These are phyloP conservation scores for Rhodotorula babjevae DNA, from an alignment of 768 basidiomycete species.

Conservation along the genomic window DNA sequence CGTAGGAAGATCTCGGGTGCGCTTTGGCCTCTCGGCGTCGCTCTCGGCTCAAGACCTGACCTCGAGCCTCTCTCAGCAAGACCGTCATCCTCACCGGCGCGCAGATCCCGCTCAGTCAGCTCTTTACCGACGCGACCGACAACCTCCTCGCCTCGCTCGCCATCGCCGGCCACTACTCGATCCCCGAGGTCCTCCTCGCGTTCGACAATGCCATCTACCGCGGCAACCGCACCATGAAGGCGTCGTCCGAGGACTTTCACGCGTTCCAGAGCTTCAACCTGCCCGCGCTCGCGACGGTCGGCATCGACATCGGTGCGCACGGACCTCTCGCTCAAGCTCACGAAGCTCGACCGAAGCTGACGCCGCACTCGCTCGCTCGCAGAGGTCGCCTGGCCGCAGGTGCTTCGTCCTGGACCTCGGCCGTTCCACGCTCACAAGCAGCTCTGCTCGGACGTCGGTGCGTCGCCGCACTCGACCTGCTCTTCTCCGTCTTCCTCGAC, in stretches of 20 bases:
- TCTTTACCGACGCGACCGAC: constrained; percentile 82
- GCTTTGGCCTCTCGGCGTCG: constrained; percentile 50
- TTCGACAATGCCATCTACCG: constrained; percentile 85
- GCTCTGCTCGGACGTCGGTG: constrained; percentile 79
- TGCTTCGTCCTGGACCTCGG: constrained; percentile 70
- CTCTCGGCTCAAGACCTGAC: constrained; percentile 51
- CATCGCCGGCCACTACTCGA: constrained; percentile 83
- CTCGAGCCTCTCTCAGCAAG: constrained; percentile 60
- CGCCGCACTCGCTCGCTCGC: not conserved
- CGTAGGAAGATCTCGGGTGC: constrained; percentile 75
- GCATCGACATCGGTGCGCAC: constrained; percentile 63
- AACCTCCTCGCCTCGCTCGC: constrained; percentile 79
- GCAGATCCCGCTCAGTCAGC: constrained; percentile 83
- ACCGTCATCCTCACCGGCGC: constrained; percentile 81
- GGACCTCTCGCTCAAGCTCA: not conserved
- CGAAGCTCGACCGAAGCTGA: not conserved
- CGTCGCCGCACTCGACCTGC: constrained; percentile 36
- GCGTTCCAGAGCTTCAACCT: constrained; percentile 28
- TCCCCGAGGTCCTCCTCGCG: constrained; percentile 69
- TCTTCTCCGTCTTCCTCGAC: too few relatives aligned
- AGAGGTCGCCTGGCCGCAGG: constrained; percentile 76
- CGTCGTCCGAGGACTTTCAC: constrained; percentile 35
- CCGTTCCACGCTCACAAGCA: constrained; percentile 79
- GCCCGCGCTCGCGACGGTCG: constrained; percentile 54
- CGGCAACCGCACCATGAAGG: constrained; percentile 48